A percentile compares a stretch with the other conserved stretches of the same genome.
Conservation (phyloP, 2,329 filamentous ascomycete species). For the Curvularia hawaiiensis region DNA sequence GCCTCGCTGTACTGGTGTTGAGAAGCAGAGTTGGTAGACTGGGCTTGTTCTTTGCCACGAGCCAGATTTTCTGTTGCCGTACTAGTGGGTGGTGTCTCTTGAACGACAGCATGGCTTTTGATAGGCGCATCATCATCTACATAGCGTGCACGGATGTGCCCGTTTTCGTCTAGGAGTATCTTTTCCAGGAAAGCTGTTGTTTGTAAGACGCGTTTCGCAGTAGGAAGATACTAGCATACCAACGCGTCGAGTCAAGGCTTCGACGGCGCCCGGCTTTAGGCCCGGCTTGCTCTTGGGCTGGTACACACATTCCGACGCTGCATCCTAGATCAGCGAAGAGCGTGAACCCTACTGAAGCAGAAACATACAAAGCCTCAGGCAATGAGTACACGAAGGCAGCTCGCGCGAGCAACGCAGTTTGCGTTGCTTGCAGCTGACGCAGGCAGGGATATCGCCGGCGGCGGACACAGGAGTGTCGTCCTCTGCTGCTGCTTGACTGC, state of each 20-base stretch:
- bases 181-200: conserved; percentile 35
- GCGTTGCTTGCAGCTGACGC: conserved; percentile 40
- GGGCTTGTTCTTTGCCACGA: conserved; percentile 8
- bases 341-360: neutral
- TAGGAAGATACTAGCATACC: conserved; percentile 21
- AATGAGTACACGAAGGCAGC: conserved; percentile 40
- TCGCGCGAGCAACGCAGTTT: conserved; percentile 42
- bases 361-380: conserved; percentile 38
- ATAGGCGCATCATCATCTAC: conserved; percentile 6
- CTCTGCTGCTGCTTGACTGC: conserved; percentile 27
- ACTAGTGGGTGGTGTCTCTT: conserved; percentile 1
- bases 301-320: conserved; percentile 39
- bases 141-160: conserved; percentile 33
- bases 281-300: conserved; percentile 43
- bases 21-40: conserved; percentile 1
- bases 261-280: conserved; percentile 41
- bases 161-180: conserved; percentile 37
- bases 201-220: conserved; percentile 17
- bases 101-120: neutral
- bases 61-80: conserved; percentile 1
- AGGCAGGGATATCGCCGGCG: conserved; percentile 39
- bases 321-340: conserved; percentile 15
- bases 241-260: conserved; percentile 42
- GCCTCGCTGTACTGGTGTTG: neutral
- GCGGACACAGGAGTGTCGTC: conserved; percentile 32